A percentile compares a stretch with the other conserved stretches of the same genome.
These are phyloP conservation scores for Wickerhamiella shivajii DNA, from an alignment of 805 yeast genomes.

Conservation along the genomic window DNA sequence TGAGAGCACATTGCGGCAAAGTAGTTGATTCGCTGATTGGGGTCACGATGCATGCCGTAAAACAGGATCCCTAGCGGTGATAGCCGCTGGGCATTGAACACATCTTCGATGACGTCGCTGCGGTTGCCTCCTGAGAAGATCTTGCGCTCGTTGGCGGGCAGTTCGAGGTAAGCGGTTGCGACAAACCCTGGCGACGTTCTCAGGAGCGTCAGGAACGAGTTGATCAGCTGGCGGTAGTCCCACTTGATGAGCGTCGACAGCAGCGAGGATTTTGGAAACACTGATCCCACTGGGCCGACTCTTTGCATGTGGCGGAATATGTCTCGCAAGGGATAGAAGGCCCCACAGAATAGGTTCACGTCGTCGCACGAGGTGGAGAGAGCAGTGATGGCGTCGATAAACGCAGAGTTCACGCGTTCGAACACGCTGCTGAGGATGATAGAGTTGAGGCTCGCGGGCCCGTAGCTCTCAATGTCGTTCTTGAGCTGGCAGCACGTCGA, in stretches of 20 bases:
- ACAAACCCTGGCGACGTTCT: slow-evolving; percentile 25
- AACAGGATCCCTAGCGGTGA: slow-evolving; percentile 22
- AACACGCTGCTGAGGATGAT: slow-evolving; percentile 7
- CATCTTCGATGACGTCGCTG: slow-evolving; percentile 16
- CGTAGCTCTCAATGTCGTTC: slow-evolving; percentile 2
- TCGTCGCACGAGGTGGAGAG: slow-evolving; percentile 7
- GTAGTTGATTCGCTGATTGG: slow-evolving; percentile 16
- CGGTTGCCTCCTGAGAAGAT: slow-evolving; percentile 11
- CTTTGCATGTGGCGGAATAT: slow-evolving; percentile 9
- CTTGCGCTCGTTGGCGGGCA: slow-evolving; percentile 9
- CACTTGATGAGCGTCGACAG: slow-evolving; percentile 14
- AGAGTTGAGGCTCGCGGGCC: slow-evolving; percentile 6
- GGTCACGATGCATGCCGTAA: slow-evolving; percentile 20
- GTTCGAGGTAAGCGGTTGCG: slow-evolving; percentile 19
- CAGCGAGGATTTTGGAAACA: slow-evolving; percentile 7
- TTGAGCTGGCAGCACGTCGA: not conserved
- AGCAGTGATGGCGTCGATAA: slow-evolving; percentile 1
- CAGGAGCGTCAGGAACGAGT: slow-evolving; percentile 23
- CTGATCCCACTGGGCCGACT: slow-evolving; percentile 11
- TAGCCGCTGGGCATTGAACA: slow-evolving; percentile 15
- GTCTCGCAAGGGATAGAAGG: slow-evolving; percentile 17
- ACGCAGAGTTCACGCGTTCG: slow-evolving; percentile 6
- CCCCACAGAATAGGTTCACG: slow-evolving; percentile 10
- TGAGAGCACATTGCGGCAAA: slow-evolving; percentile 19
- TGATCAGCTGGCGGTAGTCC: slow-evolving; percentile 21